Evolutionary conservation across 495 filamentous ascomycete genomes (phyloP).

Genomic region (Massariosphaeria phaeospora): DNA sequence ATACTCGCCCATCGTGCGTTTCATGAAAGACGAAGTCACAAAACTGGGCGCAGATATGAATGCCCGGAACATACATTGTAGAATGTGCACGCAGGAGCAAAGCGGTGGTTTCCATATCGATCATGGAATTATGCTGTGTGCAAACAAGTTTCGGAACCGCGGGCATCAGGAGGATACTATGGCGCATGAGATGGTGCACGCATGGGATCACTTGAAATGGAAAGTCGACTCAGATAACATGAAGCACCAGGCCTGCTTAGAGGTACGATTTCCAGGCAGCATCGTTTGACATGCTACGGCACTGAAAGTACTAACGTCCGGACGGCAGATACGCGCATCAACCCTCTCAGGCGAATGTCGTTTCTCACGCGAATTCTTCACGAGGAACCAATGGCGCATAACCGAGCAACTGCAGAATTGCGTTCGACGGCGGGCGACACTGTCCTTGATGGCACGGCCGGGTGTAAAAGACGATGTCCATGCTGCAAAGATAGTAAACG

Average conservation of each 20-base stretch:
- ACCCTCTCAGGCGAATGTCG: conserved; percentile 91
- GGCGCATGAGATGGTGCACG: conserved; percentile 97
- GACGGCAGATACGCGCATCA: conserved; percentile 73
- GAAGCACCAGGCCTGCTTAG: conserved; percentile 89
- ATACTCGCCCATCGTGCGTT: conserved; percentile 78
- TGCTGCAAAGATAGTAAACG: conserved; percentile 81
- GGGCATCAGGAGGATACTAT: conserved; percentile 86
- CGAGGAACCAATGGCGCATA: conserved; percentile 74
- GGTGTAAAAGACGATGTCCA: conserved; percentile 80
- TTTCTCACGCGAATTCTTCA: conserved; percentile 81
- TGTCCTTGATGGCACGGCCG: conserved; percentile 69
- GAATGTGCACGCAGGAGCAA: conserved; percentile 62
- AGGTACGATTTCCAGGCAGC: conserved; percentile 52
- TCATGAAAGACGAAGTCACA: conserved; percentile 70
- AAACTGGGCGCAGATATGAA: conserved; percentile 72
- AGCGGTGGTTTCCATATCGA: conserved; percentile 77
- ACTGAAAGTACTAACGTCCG: background rate
- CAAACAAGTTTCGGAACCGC: conserved; percentile 72
- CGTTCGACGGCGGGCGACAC: conserved; percentile 71
- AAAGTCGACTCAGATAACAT: conserved; percentile 78
- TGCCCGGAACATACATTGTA: conserved; percentile 70
- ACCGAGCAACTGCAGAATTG: conserved; percentile 93
- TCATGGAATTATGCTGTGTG: conserved; percentile 83
- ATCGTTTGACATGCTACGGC: background rate
- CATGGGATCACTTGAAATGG: conserved; percentile 87